Conservation (phyloP, 148 eudicot genomes). For the Spergularia marina region DNA sequence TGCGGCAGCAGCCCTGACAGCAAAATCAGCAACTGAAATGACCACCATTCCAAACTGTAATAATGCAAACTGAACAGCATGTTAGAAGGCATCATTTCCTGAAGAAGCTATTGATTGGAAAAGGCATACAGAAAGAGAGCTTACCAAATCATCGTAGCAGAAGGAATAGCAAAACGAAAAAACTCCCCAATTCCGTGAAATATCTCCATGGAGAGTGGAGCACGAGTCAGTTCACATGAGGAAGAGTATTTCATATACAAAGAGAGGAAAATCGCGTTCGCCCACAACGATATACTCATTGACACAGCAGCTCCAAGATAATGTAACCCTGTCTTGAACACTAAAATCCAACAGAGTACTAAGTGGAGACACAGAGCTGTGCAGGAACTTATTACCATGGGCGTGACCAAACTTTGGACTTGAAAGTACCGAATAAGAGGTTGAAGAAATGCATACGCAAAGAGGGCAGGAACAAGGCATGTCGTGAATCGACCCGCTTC, state of each 20-base stretch:
- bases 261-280: conserved; percentile 46
- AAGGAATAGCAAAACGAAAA: conserved; percentile 76
- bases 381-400: conserved; percentile 60
- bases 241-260: conserved; percentile 63
- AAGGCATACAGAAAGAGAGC: background rate
- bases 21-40: conserved; percentile 70
- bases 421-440: conserved; percentile 72
- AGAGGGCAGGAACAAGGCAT: conserved; percentile 63
- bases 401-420: conserved; percentile 65
- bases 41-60: conserved; percentile 86
- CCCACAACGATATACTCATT: conserved; percentile 60
- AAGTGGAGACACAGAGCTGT: conserved; percentile 49
- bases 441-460: conserved; percentile 61
- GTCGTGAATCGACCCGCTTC: conserved; percentile 67
- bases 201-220: conserved; percentile 65
- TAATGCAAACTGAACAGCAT: conserved; percentile 2
- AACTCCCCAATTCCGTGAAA: conserved; percentile 62
- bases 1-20: conserved; percentile 79
- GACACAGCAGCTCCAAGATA: conserved; percentile 73
- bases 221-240: conserved; percentile 54
- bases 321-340: conserved; percentile 55
- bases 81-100: background rate
- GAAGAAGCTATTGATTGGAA: background rate
- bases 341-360: conserved; percentile 73
- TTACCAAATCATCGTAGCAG: conserved; percentile 86